Percentiles rank a stretch among this genome's conserved stretches.
Evolutionary conservation across 108 stramenopile genomes (phyloP).

Genomic region (Skeletonema menzelii): DNA sequence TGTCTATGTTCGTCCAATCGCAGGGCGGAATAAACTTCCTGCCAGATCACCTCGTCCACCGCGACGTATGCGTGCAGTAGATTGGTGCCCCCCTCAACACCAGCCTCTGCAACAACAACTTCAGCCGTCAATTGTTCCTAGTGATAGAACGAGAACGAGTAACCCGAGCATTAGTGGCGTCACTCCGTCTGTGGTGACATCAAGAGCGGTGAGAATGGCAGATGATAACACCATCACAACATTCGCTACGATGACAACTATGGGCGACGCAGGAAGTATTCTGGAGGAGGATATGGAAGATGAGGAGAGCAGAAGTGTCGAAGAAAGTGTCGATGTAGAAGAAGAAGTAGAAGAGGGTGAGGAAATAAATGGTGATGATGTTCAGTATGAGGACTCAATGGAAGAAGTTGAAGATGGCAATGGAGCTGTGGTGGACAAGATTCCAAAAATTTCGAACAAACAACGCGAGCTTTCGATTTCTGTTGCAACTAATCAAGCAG

Average conservation of each 20-base stretch:
- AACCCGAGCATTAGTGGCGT: not conserved
- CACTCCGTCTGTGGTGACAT: not conserved
- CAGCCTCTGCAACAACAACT: not conserved
- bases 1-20: not conserved
- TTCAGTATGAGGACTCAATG: not conserved
- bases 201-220: conserved; percentile 31
- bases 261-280: conserved; percentile 35
- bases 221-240: conserved; percentile 40
- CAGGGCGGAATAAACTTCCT: not conserved
- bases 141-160: not conserved
- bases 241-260: conserved; percentile 43
- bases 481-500: not conserved
- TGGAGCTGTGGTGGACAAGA: conserved; percentile 15
- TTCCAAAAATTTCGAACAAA: not conserved
- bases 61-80: conserved; percentile 34
- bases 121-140: not conserved
- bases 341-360: not conserved
- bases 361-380: not conserved
- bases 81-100: conserved; percentile 33
- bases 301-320: conserved; percentile 8
- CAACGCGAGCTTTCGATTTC: not conserved
- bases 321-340: not conserved
- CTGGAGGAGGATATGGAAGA: conserved; percentile 25
- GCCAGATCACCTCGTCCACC: conserved; percentile 19
- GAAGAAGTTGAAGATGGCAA: conserved; percentile 6